Base-by-base conservation (phyloP, 2,329 filamentous ascomycete genomes). In the Fusarium palustre region DNA sequence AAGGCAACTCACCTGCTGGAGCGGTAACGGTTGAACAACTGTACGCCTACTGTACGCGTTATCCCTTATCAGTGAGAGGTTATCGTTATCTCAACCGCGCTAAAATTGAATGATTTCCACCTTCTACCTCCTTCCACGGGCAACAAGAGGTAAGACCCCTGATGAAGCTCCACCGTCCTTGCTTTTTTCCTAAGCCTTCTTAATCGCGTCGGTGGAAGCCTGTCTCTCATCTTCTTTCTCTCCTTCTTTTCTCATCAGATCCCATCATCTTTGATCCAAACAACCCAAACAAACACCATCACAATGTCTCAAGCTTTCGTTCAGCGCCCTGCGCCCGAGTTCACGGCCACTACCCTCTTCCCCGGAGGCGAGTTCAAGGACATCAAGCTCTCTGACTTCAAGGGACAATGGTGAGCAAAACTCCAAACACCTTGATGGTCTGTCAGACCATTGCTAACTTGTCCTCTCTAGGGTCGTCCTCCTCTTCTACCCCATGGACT, bases 401-500 rank as follows among this genome's bases (percentile, higher is more conserved):
- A 76, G 41, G 82, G 84, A 67, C 81, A 85, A 79, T 84, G 84
- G 84, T 85, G 64, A 46, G 69, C 15, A 43, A 18, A 11, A 41
- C 13, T 8, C 9, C 5, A 31, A 28, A 16, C 12, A 36, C 39
- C 57, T 18, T 22, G 45, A 48, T 60, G 38, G 45, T 7, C 22
- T 36, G 4, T 11, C 28, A 11, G 9, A 11, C 20, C 11, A 8
- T 49, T n/a, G 12, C 45, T 43, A 24, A 53, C 39, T 9, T 4
- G 15, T 34, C n/a, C n/a, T 0, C 28, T 20, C 3, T 12, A 83
- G 88, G 88, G 85, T 90, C 62, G 82, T 90, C 72, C 86, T 91
- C 34, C 85, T 87, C 69, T 90, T 90, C 82, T 87, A 90, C 78
- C 88, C 88, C 59, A 88, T 89, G 80, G 88, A 89, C 74, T 91